phyloP scores from a whole-genome alignment of 192 early-diverging fungal genomes.

The Jimgerdemannia lactiflua region DNA sequence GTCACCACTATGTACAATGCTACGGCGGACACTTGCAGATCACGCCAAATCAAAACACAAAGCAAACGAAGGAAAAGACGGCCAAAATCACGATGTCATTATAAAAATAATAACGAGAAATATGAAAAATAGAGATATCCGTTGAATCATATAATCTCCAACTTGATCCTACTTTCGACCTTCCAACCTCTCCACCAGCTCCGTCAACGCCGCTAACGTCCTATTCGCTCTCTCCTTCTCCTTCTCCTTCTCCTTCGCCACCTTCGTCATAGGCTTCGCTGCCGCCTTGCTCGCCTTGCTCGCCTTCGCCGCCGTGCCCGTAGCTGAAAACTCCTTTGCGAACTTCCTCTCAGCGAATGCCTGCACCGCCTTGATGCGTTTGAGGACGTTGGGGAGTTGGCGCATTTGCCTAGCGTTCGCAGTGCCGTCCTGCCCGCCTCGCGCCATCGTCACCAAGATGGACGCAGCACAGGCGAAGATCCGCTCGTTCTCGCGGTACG shows the following conservation, averaged over 20 bases:
- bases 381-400: background rate
- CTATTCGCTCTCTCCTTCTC: background rate
- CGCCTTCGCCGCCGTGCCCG: background rate
- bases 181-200: background rate
- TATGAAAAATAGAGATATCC: no score
- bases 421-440: slow-evolving; percentile 7
- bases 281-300: background rate
- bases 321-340: background rate
- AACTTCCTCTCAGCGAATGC: background rate
- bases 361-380: background rate
- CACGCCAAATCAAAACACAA: no score
- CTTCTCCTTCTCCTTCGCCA: background rate
- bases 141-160: no score
- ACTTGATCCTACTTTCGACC: background rate
- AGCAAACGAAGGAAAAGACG: no score
- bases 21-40: no score
- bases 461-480: slow-evolving; percentile 29
- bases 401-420: background rate
- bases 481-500: slow-evolving; percentile 37
- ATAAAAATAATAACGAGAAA: no score
- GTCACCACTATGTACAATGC: no score
- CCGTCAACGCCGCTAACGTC: background rate
- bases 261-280: background rate
- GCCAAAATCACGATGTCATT: no score
- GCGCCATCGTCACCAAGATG: slow-evolving; percentile 27